Conservation (phyloP, 192 early-diverging fungal genomes). For the Haplosporangium gracile region DNA sequence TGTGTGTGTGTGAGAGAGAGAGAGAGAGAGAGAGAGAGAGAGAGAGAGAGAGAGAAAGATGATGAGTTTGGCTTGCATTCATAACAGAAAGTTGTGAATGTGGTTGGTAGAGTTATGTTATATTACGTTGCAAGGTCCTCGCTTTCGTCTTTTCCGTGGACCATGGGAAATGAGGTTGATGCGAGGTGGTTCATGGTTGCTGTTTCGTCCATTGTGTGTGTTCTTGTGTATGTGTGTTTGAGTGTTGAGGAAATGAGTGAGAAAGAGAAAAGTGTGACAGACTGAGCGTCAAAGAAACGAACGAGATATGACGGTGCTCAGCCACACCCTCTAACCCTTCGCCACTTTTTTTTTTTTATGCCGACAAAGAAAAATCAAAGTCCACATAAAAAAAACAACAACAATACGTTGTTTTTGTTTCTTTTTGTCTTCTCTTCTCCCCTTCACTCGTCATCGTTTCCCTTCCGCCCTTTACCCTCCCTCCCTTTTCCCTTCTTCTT, state of each 20-base stretch:
- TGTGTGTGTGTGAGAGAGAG: too few relatives aligned
- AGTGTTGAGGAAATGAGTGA: neutral
- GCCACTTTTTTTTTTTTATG: neutral
- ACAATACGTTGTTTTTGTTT: neutral
- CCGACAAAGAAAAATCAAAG: neutral
- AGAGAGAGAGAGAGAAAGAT: neutral
- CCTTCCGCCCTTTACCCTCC: too few relatives aligned
- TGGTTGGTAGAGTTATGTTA: neutral
- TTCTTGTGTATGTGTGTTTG: neutral
- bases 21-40: too few relatives aligned
- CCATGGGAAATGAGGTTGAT: constrained; percentile 40
- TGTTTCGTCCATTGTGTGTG: constrained; percentile 31
- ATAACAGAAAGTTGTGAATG: neutral
- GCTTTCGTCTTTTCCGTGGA: constrained; percentile 54
- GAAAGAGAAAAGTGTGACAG: neutral
- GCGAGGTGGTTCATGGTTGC: constrained; percentile 38
- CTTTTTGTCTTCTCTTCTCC: neutral
- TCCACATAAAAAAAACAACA: neutral
- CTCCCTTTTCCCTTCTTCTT: neutral
- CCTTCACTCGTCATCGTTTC: neutral
- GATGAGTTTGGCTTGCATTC: neutral
- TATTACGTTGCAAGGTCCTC: constrained; percentile 44
- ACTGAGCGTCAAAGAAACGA: neutral
- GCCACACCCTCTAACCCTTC: constrained; percentile 7
- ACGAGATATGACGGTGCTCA: constrained; percentile 9